phyloP scores from a whole-genome alignment of 2,329 filamentous ascomycete genomes.

The Botrytis squamosa region DNA sequence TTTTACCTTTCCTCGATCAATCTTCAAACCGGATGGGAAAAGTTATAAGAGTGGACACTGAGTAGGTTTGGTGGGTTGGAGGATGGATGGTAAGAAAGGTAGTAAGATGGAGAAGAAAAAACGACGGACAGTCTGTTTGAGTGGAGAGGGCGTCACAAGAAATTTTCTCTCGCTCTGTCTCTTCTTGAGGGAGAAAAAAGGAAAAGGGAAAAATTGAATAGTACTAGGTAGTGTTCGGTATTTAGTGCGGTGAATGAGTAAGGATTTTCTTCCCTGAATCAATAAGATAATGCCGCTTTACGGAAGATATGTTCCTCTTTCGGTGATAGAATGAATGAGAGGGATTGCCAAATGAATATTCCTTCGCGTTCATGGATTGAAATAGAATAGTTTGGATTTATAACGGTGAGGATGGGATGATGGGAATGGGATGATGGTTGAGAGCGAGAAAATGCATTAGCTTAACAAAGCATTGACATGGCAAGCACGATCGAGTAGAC shows the following conservation, averaged over 20 bases:
- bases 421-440: neutral
- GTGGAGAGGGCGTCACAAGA: conserved; percentile 17
- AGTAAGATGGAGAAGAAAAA: conserved; percentile 11
- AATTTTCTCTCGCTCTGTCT: neutral
- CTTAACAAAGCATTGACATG: neutral
- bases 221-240: conserved; percentile 2
- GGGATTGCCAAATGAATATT: neutral
- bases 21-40: conserved; percentile 8
- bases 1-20: conserved; percentile 11
- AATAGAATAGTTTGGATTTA: conserved; percentile 3
- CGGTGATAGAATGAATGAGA: neutral
- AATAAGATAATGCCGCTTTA: conserved; percentile 9
- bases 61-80: neutral
- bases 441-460: neutral
- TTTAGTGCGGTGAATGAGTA: conserved; percentile 16
- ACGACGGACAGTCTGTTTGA: neutral
- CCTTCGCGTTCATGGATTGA: conserved; percentile 7
- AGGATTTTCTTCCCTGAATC: conserved; percentile 15
- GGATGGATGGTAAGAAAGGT: neutral
- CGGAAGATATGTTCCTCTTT: neutral
- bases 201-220: conserved; percentile 16
- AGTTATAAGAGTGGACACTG: conserved; percentile 7
- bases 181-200: conserved; percentile 12
- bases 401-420: neutral
- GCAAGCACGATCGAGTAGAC: neutral